Conservation (phyloP, 106 monocot species). For the Apostasia ramifera region DNA sequence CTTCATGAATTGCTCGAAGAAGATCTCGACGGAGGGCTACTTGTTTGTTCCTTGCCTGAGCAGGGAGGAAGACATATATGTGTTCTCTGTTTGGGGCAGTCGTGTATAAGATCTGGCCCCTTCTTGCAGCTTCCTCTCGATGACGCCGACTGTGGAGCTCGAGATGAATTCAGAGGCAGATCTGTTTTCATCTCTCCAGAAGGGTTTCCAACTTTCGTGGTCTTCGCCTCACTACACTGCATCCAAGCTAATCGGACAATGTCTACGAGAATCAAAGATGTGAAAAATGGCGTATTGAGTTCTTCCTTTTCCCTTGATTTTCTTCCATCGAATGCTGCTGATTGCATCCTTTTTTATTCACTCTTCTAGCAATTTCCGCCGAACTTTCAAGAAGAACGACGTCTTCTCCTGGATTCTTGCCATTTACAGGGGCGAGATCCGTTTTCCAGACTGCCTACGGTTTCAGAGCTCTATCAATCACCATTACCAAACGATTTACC, state of each 20-base stretch:
- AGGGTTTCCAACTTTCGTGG: not conserved
- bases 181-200: not conserved
- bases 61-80: not conserved
- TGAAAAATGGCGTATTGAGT: not conserved
- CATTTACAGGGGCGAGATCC: constrained; percentile 2
- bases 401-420: not conserved
- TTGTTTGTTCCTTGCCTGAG: not conserved
- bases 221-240: not conserved
- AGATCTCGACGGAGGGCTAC: not conserved
- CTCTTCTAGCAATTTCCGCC: not conserved
- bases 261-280: not conserved
- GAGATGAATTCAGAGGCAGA: not conserved
- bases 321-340: too few relatives aligned
- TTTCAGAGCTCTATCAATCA: not conserved
- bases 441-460: constrained; percentile 1
- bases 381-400: not conserved
- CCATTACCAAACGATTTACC: not conserved
- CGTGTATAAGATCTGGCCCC: not conserved
- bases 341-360: not conserved
- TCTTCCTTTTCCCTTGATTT: too few relatives aligned
- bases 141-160: not conserved
- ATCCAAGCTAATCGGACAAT: not conserved
- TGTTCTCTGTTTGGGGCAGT: not conserved
- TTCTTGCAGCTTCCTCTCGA: constrained; percentile 1
- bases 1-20: too few relatives aligned